Evolutionary conservation across 805 yeast genomes (phyloP).

Genomic region (Barnettozyma botsteinii): DNA sequence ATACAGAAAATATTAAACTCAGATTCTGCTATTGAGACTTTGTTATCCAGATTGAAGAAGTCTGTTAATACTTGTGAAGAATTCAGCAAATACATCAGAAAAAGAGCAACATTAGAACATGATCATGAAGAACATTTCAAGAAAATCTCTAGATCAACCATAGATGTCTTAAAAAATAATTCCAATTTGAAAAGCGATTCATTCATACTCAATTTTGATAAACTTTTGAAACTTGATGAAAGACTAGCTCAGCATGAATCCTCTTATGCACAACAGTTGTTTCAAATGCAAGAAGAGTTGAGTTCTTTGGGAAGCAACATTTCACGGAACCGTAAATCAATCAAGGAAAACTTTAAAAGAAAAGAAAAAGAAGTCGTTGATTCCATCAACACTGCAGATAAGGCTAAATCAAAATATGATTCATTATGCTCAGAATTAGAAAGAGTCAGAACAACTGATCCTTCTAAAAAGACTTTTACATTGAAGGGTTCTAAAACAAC

Average conservation of each 20-base stretch:
- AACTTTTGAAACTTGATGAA: slow-evolving; percentile 73
- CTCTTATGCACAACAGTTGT: slow-evolving; percentile 73
- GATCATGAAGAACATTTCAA: slow-evolving; percentile 71
- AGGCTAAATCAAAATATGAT: slow-evolving; percentile 75
- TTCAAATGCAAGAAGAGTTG: slow-evolving; percentile 82
- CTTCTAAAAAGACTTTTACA: slow-evolving; percentile 74
- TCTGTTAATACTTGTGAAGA: slow-evolving; percentile 81
- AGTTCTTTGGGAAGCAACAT: slow-evolving; percentile 63
- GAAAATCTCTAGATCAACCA: slow-evolving; percentile 57
- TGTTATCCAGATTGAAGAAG: slow-evolving; percentile 70
- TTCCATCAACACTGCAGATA: slow-evolving; percentile 77
- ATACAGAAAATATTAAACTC: slow-evolving; percentile 50
- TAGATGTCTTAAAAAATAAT: slow-evolving; percentile 41
- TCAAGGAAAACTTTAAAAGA: slow-evolving; percentile 77
- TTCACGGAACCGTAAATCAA: slow-evolving; percentile 62
- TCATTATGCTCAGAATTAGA: slow-evolving; percentile 84
- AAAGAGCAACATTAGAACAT: slow-evolving; percentile 71
- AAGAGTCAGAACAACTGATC: slow-evolving; percentile 73
- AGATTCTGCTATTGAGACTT: slow-evolving; percentile 72
- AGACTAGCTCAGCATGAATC: slow-evolving; percentile 63
- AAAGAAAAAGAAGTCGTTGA: slow-evolving; percentile 83
- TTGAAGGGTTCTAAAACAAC: slow-evolving; percentile 74
- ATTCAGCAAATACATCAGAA: slow-evolving; percentile 69
- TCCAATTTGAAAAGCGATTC: slow-evolving; percentile 52
- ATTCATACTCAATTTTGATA: slow-evolving; percentile 59